Evolutionary conservation across 768 basidiomycete genomes (phyloP), one percentile per base, ranked within the genome.

Genomic region (Coprinopsis cinerea): DNA sequence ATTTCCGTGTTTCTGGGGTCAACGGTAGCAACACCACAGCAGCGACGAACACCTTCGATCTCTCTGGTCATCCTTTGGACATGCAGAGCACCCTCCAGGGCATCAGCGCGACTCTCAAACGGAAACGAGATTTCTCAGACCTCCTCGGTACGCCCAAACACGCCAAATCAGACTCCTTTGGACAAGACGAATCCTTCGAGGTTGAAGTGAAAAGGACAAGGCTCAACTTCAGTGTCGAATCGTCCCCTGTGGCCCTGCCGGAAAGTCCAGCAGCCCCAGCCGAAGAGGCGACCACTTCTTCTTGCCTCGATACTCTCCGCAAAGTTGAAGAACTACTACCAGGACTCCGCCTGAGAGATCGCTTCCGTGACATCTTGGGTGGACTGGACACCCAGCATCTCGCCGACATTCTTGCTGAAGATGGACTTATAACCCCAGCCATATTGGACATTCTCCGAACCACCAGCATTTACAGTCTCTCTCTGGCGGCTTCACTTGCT

Each of bases 161-260:
- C 51, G 69, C 67, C 25, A 69, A 67, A 49, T 81, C 80, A n/a
- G 42, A 61, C 42, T 61, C 63, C 14, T 70, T 68, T 20, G 60
- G 67, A 27, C 69, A 75, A 53, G 69, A 74, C 24, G 70, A 65
- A 47, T 75, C 74, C 32, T 77, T 75, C 51, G 72, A 75, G 34
- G 57, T 77, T 45, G 70, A 61, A 44, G 58, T 73, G 40, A 65
- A 62, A 37, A 63, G 60, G 37, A 68, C 75, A 46, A 64, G 53
- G 20, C 61, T 76, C 27, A 57, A 48, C 20, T 64, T 61, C 45
- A 42, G 51, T 17, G 47, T 36, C 39, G 47, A 37, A 5, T 41
- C 32, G 1, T 45, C 53, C 1, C 46, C 40, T 14, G 25, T 42
- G 10, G 25, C 30, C 2, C 22, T 44, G 9, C n/a, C 41, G 4